These are phyloP conservation scores for Hanseniaspora occidentalis DNA, from an alignment of 805 yeast genomes.

Conservation along the genomic window DNA sequence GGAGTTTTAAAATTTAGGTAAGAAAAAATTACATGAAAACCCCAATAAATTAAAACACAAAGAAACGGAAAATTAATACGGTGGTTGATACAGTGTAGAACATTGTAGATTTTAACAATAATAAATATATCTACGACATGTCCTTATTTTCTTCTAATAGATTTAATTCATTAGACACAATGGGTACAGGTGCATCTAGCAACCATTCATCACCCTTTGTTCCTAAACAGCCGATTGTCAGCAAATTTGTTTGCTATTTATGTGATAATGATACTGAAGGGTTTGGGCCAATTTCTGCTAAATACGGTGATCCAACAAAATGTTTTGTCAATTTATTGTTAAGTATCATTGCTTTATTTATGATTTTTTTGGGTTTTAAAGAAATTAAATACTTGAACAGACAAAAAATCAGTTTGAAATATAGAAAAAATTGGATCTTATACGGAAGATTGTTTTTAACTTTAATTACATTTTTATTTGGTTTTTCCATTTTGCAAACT, in stretches of 20 bases:
- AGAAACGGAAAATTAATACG: no score
- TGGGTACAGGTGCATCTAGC: no score
- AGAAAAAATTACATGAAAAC: no score
- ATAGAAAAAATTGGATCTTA: constrained; percentile 28
- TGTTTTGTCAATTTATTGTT: constrained; percentile 45
- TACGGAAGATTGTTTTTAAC: constrained; percentile 25
- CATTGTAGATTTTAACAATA: no score
- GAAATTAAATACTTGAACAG: constrained; percentile 22
- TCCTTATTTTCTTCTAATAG: no score
- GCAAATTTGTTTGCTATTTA: not conserved
- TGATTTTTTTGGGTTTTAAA: constrained; percentile 32
- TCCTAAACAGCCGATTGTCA: not conserved
- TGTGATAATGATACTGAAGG: not conserved
- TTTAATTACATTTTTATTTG: constrained; percentile 20
- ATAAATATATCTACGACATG: no score
- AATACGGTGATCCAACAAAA: constrained; percentile 45
- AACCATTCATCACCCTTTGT: no score
- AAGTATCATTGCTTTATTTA: constrained; percentile 28
- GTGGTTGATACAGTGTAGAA: no score
- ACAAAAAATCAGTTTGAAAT: constrained; percentile 19
- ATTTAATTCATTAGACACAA: no score
- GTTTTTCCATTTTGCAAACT: constrained; percentile 9
- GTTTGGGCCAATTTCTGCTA: constrained; percentile 17
- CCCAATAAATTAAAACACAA: no score
- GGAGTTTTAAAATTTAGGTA: no score